A percentile compares a stretch with the other conserved stretches of the same genome.
These are phyloP conservation scores for Testicularia cyperi DNA, from an alignment of 1,284 basidiomycete species.

Conservation along the genomic window DNA sequence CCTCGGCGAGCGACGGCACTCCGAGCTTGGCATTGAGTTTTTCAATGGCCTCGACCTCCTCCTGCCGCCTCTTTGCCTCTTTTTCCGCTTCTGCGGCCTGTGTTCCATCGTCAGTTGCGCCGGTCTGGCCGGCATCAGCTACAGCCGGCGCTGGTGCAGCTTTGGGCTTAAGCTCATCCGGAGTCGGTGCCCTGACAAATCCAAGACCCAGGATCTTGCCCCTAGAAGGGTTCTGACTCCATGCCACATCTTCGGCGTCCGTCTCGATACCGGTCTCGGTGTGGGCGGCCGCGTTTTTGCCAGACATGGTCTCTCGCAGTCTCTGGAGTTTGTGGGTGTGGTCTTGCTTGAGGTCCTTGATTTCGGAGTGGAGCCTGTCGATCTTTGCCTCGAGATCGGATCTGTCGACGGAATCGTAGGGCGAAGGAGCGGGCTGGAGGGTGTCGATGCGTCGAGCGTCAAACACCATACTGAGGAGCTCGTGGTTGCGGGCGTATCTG, in stretches of 20 bases:
- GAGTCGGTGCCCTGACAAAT: constrained; percentile 38
- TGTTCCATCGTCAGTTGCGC: constrained; percentile 1
- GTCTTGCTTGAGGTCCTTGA: constrained; percentile 4
- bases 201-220: constrained; percentile 49
- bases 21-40: constrained; percentile 25
- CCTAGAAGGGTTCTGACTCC: constrained; percentile 29
- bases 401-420: constrained; percentile 36
- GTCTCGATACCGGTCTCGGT: neutral
- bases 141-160: neutral
- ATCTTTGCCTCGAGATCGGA: constrained; percentile 28
- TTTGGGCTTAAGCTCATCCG: constrained; percentile 27
- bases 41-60: constrained; percentile 24
- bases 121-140: neutral
- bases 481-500: constrained; percentile 54
- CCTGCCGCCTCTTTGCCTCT: constrained; percentile 11
- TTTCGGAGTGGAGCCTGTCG: constrained; percentile 17
- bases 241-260: constrained; percentile 12
- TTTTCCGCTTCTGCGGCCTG: constrained; percentile 1
- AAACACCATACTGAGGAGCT: constrained; percentile 50
- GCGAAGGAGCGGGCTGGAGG: constrained; percentile 39
- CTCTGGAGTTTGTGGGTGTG: constrained; percentile 17
- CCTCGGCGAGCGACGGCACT: constrained; percentile 2
- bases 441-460: constrained; percentile 52
- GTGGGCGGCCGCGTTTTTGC: neutral
- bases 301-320: constrained; percentile 6